phyloP scores from a whole-genome alignment of 2,329 filamentous ascomycete species.

The Aspergillus ustus region DNA sequence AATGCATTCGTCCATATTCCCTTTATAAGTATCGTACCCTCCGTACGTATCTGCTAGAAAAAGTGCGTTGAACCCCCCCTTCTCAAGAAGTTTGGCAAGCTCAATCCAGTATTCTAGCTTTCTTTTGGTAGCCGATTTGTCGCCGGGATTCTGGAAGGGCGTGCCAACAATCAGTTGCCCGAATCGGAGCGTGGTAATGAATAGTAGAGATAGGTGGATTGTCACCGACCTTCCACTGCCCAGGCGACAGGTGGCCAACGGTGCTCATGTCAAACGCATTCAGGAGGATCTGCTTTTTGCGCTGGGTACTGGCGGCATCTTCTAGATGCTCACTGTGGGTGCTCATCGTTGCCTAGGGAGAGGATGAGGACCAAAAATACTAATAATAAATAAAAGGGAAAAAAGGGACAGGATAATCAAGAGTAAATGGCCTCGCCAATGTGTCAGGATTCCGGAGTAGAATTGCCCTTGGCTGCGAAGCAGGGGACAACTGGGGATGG shows the following conservation, averaged over 20 bases:
- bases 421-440: too few relatives aligned
- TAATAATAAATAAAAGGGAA: neutral
- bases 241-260: conserved; percentile 66
- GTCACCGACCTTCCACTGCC: conserved; percentile 74
- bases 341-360: too few relatives aligned
- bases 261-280: conserved; percentile 72
- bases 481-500: too few relatives aligned
- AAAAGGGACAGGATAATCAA: too few relatives aligned
- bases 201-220: too few relatives aligned
- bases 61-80: conserved; percentile 66
- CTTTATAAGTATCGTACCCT: conserved; percentile 66
- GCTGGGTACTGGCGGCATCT: too few relatives aligned
- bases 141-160: conserved; percentile 58
- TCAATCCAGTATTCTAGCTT: conserved; percentile 67
- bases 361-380: neutral
- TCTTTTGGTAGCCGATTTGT: conserved; percentile 65
- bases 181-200: too few relatives aligned
- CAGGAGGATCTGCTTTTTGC: conserved; percentile 61
- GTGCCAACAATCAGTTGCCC: too few relatives aligned
- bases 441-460: too few relatives aligned
- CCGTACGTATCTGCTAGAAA: conserved; percentile 71
- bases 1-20: conserved; percentile 64
- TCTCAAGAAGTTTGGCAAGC: conserved; percentile 65
- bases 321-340: too few relatives aligned
- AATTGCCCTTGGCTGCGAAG: too few relatives aligned